Percentiles rank a stretch among this genome's conserved stretches.
Evolutionary conservation across 306 rosid genomes (phyloP).

Genomic region (Ochetophila trinervis): DNA sequence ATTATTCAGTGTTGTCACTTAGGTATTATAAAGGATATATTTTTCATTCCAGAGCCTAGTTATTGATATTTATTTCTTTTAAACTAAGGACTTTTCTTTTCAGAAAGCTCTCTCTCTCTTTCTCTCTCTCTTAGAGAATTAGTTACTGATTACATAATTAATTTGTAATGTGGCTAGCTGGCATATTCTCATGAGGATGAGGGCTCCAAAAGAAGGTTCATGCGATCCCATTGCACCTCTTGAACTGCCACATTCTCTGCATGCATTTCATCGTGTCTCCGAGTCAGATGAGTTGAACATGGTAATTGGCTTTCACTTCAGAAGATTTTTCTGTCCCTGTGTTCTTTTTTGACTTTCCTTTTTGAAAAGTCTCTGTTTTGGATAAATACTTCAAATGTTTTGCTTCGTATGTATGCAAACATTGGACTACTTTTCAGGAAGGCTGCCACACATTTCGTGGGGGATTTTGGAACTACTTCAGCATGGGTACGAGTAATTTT

Average conservation of each 20-base stretch:
- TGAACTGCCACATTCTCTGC: constrained; percentile 90
- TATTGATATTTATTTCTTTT: background rate
- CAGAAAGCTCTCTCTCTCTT: background rate
- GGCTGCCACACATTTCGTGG: constrained; percentile 93
- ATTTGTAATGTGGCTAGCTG: constrained; percentile 44
- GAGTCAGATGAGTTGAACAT: constrained; percentile 56
- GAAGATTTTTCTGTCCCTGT: constrained; percentile 2
- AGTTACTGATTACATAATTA: constrained; percentile 16
- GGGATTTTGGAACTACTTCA: constrained; percentile 97
- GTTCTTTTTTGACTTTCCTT: constrained; percentile 7
- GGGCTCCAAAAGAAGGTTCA: constrained; percentile 65
- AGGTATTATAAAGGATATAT: background rate
- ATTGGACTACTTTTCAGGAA: constrained; percentile 52
- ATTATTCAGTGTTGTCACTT: background rate
- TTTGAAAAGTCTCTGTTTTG: constrained; percentile 4
- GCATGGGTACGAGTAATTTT: constrained; percentile 74
- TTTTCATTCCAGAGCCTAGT: background rate
- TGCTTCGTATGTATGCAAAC: constrained; percentile 18
- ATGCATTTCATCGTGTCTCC: constrained; percentile 80
- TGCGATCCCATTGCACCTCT: constrained; percentile 92
- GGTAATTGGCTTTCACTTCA: constrained; percentile 38
- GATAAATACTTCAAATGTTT: constrained; percentile 1
- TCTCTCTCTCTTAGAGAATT: background rate
- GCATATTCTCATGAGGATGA: constrained; percentile 96
- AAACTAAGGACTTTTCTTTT: constrained; percentile 4